Conservation (phyloP, 768 basidiomycete species). For the Tricholomella constricta region DNA sequence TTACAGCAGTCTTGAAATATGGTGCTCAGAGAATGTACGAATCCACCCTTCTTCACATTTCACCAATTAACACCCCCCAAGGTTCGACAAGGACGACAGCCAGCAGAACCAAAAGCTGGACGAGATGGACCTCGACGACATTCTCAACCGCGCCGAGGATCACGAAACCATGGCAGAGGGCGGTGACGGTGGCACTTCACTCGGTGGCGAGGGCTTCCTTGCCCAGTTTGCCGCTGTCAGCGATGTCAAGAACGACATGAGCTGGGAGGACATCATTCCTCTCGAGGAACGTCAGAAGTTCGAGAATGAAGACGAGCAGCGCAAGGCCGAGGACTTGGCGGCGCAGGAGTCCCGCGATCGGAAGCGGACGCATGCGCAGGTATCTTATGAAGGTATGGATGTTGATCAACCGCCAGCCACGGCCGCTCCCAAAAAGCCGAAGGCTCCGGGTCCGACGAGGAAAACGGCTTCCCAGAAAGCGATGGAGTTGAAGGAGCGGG, state of each 20-base stretch:
- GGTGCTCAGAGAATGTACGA: conserved; percentile 96
- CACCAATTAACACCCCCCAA: conserved; percentile 31
- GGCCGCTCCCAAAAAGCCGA: conserved; percentile 73
- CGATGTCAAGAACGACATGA: conserved; percentile 98
- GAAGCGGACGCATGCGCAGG: conserved; percentile 83
- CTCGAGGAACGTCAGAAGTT: conserved; percentile 84
- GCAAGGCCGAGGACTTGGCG: conserved; percentile 69
- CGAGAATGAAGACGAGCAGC: conserved; percentile 78
- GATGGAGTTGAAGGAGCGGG: conserved; percentile 96
- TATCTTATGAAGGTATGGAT: conserved; percentile 95
- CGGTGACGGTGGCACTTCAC: conserved; percentile 85
- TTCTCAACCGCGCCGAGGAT: conserved; percentile 93
- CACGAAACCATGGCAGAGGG: conserved; percentile 90
- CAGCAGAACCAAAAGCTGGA: conserved; percentile 95
- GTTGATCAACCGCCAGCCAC: conserved; percentile 70
- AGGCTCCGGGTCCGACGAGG: conserved; percentile 67
- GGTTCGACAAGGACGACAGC: conserved; percentile 96
- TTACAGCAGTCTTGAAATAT: conserved; percentile 96
- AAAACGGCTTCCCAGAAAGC: conserved; percentile 94
- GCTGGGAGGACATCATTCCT: conserved; percentile 99
- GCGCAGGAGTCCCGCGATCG: conserved; percentile 70
- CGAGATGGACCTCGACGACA: conserved; percentile 99
- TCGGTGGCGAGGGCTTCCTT: conserved; percentile 98
- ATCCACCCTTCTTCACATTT: conserved; percentile 11
- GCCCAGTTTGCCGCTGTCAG: conserved; percentile 94